Conservation (phyloP, 495 filamentous ascomycete genomes). For the Parathielavia hyrcaniae region DNA sequence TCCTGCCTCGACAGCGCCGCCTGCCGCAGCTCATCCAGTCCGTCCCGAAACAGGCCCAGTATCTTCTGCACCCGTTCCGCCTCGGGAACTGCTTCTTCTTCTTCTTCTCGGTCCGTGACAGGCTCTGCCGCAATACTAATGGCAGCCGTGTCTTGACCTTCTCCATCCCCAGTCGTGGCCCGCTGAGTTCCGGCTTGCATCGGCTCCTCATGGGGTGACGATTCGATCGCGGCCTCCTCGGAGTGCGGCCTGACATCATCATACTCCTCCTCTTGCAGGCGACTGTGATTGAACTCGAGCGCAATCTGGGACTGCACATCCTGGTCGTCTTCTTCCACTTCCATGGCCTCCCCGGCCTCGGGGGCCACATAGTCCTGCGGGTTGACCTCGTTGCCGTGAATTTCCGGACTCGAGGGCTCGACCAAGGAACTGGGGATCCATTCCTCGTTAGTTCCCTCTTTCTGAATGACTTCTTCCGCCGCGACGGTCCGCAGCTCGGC, state of each 20-base stretch:
- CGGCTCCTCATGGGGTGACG: not conserved
- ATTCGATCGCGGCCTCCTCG: not conserved
- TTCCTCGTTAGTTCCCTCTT: not conserved
- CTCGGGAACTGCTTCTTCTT: not conserved
- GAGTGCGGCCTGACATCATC: constrained; percentile 11
- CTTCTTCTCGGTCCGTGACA: not conserved
- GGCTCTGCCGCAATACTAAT: not conserved
- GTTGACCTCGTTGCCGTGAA: not conserved
- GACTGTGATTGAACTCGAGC: constrained; percentile 23
- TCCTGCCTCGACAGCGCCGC: constrained; percentile 47
- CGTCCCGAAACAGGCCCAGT: constrained; percentile 42
- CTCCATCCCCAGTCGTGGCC: not conserved
- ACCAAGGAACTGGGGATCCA: constrained; percentile 13
- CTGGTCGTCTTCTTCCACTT: constrained; percentile 19
- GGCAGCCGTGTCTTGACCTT: not conserved
- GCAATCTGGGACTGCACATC: constrained; percentile 31
- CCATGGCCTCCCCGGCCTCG: constrained; percentile 12
- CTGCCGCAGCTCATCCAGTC: constrained; percentile 48
- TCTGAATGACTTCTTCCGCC: not conserved
- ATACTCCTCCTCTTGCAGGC: constrained; percentile 12
- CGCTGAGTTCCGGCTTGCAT: constrained; percentile 12
- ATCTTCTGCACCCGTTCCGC: constrained; percentile 35
- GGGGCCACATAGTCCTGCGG: not conserved
- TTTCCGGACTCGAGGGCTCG: constrained; percentile 2
- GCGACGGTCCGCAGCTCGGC: not conserved